Evolutionary conservation across 1,139 yeast species (phyloP), one percentile per base, ranked within the genome.

Genomic region (Kodamaea plutei): DNA sequence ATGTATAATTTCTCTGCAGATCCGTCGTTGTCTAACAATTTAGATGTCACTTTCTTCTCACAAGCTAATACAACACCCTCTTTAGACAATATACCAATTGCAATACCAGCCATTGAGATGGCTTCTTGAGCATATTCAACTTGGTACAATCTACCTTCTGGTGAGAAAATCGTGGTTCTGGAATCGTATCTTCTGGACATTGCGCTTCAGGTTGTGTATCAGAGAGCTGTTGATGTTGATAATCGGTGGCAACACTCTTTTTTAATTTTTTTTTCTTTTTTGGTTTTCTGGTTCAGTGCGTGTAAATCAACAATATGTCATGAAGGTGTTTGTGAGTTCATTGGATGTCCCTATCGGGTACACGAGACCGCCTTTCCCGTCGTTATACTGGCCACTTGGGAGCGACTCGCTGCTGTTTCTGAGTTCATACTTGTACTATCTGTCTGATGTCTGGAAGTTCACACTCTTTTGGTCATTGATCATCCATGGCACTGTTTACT

Each of bases 11-110:
- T 91, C 61, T 91, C 99, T 24, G 96, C 88, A 17, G 87, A 76
- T 16, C 91, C 84, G 56, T 89, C 97, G 61, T 88, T 94, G 59
- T 93, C 98, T 40, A 91, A 74, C 46, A 91, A 70, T 53, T 89
- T 88, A 40, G 91, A 79, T 21, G 96, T 88, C 33, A 89, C 91
- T 58, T 91, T 91, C 62, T 91, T 82, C 60, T 91, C 98, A 34
- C 97, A 96, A 18, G 97, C 96, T 30, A 91, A 72, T 23, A 89
- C 97, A 35, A 93, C 91, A 25, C 99, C 99, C 52, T 91, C 96
- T 26, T 70, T 64, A 26, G 96, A 84, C 55, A 91, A 79, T 36
- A 91, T 82, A 30, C 98, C 98, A 59, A 91, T 84, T 38, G 96
- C 95, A 4, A 97, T 91, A 36, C 98, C 98, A 5, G 98, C 98